phyloP scores from a whole-genome alignment of 163 green algal genomes.

The Scenedesmus sp. region DNA sequence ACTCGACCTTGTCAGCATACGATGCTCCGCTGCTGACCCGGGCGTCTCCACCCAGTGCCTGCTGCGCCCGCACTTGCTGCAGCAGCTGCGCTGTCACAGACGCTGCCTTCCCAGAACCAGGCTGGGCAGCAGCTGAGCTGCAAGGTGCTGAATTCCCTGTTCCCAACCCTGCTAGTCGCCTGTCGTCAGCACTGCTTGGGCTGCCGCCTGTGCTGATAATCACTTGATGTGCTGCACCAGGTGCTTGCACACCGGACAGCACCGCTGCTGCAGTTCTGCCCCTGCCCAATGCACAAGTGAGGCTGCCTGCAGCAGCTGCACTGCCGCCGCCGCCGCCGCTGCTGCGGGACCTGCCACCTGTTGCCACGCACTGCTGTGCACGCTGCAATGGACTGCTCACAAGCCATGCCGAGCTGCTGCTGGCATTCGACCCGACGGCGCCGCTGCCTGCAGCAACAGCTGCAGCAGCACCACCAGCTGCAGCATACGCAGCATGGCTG shows the following conservation, averaged over 20 bases:
- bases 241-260: background rate
- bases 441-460: slow-evolving; percentile 12
- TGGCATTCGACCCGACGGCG: background rate
- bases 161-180: background rate
- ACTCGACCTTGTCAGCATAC: background rate
- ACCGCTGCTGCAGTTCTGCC: background rate
- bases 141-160: background rate
- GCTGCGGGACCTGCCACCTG: background rate
- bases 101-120: background rate
- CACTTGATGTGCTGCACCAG: background rate
- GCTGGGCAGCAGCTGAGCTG: slow-evolving; percentile 15
- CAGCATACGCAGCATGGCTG: background rate
- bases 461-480: background rate
- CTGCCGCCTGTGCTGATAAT: background rate
- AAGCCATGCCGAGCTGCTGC: slow-evolving; percentile 7
- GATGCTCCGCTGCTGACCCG: background rate
- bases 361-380: background rate
- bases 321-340: background rate
- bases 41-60: background rate
- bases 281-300: background rate
- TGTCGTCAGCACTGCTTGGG: background rate
- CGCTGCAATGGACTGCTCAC: slow-evolving; percentile 38
- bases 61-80: background rate
- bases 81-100: background rate
- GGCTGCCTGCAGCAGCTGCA: background rate